Percentiles rank a stretch among this genome's conserved stretches.
These are phyloP conservation scores for Lasiosphaeriaceae sp. DNA, from an alignment of 495 filamentous ascomycete species.

Conservation along the genomic window DNA sequence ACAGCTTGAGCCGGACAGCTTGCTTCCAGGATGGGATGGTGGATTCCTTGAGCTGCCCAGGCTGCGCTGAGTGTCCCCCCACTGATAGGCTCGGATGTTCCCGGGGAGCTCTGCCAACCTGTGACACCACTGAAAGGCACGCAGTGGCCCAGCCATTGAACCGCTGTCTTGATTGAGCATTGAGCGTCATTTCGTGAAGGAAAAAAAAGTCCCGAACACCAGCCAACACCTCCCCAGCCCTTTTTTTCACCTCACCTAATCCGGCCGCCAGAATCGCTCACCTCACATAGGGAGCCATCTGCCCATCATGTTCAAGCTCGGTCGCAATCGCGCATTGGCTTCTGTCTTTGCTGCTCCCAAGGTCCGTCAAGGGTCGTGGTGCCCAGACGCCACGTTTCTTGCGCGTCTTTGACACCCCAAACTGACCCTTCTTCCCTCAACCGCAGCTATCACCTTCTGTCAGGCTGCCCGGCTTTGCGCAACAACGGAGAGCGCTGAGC, in stretches of 20 bases:
- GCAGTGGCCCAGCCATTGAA: background rate
- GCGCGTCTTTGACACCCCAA: background rate
- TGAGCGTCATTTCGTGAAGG: slow-evolving; percentile 25
- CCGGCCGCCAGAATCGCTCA: background rate
- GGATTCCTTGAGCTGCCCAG: no score
- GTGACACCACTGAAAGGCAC: background rate
- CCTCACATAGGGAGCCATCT: slow-evolving; percentile 7
- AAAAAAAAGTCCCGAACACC: slow-evolving; percentile 7
- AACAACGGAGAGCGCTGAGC: slow-evolving; percentile 74
- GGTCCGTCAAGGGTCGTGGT: slow-evolving; percentile 24
- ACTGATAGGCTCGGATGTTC: background rate
- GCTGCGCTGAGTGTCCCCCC: background rate
- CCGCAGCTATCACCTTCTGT: slow-evolving; percentile 36
- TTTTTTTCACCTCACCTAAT: background rate
- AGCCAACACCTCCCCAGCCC: background rate
- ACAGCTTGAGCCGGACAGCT: no score
- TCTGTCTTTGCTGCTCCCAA: slow-evolving; percentile 45
- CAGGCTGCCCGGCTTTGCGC: slow-evolving; percentile 42
- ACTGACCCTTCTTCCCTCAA: slow-evolving; percentile 6
- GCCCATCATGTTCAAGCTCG: slow-evolving; percentile 45
- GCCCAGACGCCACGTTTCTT: background rate
- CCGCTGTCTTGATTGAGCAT: background rate
- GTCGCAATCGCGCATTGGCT: slow-evolving; percentile 45
- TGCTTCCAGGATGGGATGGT: no score
- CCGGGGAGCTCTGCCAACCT: background rate